These are phyloP conservation scores for Elsinoe batatas DNA, from an alignment of 2,329 filamentous ascomycete genomes.

Conservation along the genomic window DNA sequence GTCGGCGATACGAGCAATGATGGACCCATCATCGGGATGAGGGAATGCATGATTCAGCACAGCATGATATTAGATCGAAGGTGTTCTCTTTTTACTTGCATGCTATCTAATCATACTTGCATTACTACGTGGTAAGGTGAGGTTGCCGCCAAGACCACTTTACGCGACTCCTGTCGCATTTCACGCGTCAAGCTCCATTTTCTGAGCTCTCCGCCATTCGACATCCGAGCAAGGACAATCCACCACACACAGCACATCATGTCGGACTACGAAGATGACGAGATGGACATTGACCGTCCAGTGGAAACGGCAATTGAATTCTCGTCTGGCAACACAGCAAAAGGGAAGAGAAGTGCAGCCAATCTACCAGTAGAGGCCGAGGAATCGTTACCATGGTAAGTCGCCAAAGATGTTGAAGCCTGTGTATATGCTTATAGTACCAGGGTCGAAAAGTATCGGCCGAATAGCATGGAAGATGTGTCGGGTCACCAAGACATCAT, in stretches of 20 bases:
- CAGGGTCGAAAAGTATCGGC: conserved; percentile 96
- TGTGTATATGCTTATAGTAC: conserved; percentile 1
- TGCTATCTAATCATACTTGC: background rate
- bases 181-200: conserved; percentile 6
- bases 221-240: background rate
- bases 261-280: conserved; percentile 50
- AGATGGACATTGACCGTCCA: conserved; percentile 57
- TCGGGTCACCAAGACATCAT: conserved; percentile 96
- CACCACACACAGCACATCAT: conserved; percentile 24
- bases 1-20: no score
- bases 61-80: background rate
- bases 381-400: conserved; percentile 84
- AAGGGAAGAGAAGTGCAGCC: conserved; percentile 85
- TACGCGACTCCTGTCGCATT: conserved; percentile 3
- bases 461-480: conserved; percentile 79
- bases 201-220: background rate
- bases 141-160: conserved; percentile 1
- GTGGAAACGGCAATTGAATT: conserved; percentile 51
- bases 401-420: background rate
- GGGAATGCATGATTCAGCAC: no score
- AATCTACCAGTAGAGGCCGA: conserved; percentile 91
- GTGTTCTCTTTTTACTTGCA: no score
- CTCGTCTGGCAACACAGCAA: conserved; percentile 58
- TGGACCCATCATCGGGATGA: no score
- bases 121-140: background rate